Conservation (phyloP, 768 basidiomycete genomes). For the Mrakia gelida region DNA sequence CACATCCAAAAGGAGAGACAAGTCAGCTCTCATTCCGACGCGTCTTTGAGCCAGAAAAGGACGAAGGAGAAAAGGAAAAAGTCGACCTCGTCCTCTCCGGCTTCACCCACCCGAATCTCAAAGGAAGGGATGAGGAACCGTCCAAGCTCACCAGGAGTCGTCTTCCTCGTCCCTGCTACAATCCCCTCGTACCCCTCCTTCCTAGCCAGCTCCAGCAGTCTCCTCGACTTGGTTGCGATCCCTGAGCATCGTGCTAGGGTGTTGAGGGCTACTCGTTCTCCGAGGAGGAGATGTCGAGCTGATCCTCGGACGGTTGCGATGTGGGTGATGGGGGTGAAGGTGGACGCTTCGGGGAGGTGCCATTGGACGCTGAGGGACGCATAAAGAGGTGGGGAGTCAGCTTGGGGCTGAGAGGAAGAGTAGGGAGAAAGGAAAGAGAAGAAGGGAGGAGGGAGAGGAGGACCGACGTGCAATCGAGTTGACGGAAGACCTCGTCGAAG, state of each 20-base stretch:
- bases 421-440: neutral
- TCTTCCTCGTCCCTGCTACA: conserved; percentile 94
- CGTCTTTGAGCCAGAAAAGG: neutral
- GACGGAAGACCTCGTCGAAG: conserved; percentile 84
- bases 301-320: conserved; percentile 89
- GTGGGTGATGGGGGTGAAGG: conserved; percentile 63
- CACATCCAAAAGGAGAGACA: neutral
- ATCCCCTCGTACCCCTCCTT: conserved; percentile 76
- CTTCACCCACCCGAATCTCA: neutral
- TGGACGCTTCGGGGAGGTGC: conserved; percentile 80
- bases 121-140: neutral
- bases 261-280: conserved; percentile 89
- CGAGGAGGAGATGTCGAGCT: conserved; percentile 78
- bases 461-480: conserved; percentile 81
- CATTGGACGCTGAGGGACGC: conserved; percentile 95
- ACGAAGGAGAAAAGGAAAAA: neutral
- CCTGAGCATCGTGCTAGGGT: conserved; percentile 91
- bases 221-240: conserved; percentile 86
- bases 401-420: neutral
- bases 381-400: neutral
- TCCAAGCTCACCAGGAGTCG: conserved; percentile 66
- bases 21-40: neutral
- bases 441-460: conserved; percentile 4
- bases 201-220: conserved; percentile 70
- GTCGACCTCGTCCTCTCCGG: neutral